Evolutionary conservation across 2,329 filamentous ascomycete genomes (phyloP).

Genomic region (Hypoxylon rubiginosum): DNA sequence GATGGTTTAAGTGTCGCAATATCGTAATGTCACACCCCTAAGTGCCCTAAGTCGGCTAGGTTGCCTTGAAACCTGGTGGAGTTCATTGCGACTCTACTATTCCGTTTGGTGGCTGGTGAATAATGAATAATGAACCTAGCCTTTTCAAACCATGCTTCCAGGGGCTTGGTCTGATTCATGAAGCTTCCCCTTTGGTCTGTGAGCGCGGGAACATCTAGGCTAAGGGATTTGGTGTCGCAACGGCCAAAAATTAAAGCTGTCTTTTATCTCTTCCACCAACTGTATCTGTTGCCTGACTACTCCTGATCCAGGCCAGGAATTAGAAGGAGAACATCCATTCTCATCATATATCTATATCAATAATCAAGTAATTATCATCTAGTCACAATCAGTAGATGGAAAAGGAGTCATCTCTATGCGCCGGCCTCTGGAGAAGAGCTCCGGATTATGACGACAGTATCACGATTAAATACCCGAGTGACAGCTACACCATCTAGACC

Average conservation of each 20-base stretch:
- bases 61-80: constrained; percentile 33
- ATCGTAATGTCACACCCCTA: constrained; percentile 1
- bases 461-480: constrained; percentile 24
- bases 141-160: constrained; percentile 21
- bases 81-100: constrained; percentile 5
- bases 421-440: constrained; percentile 5
- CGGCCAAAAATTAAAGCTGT: not conserved
- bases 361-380: not conserved
- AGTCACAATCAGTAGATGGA: constrained; percentile 13
- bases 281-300: not conserved
- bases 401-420: constrained; percentile 9
- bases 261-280: not conserved
- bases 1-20: constrained; percentile 1
- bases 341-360: not conserved
- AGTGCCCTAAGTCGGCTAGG: not conserved
- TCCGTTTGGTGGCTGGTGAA: constrained; percentile 29
- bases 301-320: not conserved
- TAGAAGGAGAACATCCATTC: not conserved
- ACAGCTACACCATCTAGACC: constrained; percentile 5
- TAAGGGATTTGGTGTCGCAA: constrained; percentile 7
- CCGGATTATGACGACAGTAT: constrained; percentile 36
- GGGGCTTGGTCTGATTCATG: constrained; percentile 31
- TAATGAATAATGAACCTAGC: constrained; percentile 25
- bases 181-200: constrained; percentile 8
- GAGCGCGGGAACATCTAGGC: constrained; percentile 15